Evolutionary conservation across 2,329 filamentous ascomycete species (phyloP), one percentile per base, ranked within the genome.

Genomic region (Fusarium fracticaudum): DNA sequence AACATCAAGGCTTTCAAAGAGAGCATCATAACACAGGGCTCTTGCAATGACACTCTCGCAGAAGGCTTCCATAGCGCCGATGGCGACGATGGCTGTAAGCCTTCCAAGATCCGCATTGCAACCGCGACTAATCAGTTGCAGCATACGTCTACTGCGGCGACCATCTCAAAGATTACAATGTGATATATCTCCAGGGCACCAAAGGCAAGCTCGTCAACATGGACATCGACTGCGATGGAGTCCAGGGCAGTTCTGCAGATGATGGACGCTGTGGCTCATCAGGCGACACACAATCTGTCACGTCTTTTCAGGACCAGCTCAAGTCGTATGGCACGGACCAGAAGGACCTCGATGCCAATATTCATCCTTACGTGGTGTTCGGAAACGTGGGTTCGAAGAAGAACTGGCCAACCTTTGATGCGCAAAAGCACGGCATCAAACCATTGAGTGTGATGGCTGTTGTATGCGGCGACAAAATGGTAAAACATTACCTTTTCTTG

Each of bases 191-290:
- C 20, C 84, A 86, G 65, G 85, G 85, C 50, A 80, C 78, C 7
- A 75, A 79, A 9, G 81, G 81, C 29, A 74, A 83, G 43, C 81
- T 89, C 44, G 84, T 82, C 59, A 86, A 90, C 79, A 89, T 90
- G 86, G 88, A 90, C 73, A 83, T 90, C 61, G 88, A 89, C 80
- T 91, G 89, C 75, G 88, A 91, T 72, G 89, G 89, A 29, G 76
- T 82, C 13, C 83, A 87, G 62, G 78, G 80, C 29, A 81, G 82
- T 13, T 73, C 80, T 35, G 82, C 81, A 41, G 81, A 84, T 63
- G 85, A 84, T 37, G 85, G 86, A 4, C 83, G 84, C 45, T 90
- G 88, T 73, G 81, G 77, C 40, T 82, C 80, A 24, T 86, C 85
- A 17, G 78, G 72, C 24, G 85, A 86, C 61, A 85, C 82, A 5